Evolutionary conservation across 257 asterid species (phyloP).

Genomic region (Lantana camara): DNA sequence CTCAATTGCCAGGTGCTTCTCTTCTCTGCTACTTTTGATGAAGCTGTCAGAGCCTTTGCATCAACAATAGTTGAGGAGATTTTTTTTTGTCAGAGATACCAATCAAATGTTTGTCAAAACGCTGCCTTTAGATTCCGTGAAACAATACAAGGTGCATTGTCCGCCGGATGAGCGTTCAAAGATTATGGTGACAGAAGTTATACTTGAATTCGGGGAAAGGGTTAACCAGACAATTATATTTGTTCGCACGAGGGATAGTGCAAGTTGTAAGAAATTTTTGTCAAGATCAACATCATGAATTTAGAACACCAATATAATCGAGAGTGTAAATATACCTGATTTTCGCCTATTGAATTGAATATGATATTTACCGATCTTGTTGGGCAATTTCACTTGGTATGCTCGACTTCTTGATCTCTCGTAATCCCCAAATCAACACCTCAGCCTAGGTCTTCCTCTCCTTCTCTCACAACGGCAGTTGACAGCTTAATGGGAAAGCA

Average conservation of each 20-base stretch:
- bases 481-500: no score
- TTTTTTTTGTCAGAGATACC: constrained; percentile 58
- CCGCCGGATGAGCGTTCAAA: constrained; percentile 91
- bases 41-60: constrained; percentile 65
- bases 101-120: constrained; percentile 71
- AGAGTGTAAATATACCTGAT: no score
- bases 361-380: no score
- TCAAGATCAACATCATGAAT: no score
- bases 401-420: no score
- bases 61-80: constrained; percentile 46
- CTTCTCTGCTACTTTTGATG: constrained; percentile 36
- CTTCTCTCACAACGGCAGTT: no score
- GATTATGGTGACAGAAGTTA: constrained; percentile 69
- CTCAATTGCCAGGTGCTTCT: constrained; percentile 80
- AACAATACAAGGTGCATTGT: constrained; percentile 73
- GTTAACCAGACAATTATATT: constrained; percentile 89
- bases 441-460: no score
- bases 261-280: no score
- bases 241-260: constrained; percentile 59
- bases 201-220: constrained; percentile 81
- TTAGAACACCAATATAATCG: no score
- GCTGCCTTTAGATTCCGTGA: constrained; percentile 51
- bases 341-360: no score
- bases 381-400: no score
- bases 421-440: no score